phyloP scores from a whole-genome alignment of 1,284 basidiomycete genomes.

The Sanghuangporus weigelae region DNA sequence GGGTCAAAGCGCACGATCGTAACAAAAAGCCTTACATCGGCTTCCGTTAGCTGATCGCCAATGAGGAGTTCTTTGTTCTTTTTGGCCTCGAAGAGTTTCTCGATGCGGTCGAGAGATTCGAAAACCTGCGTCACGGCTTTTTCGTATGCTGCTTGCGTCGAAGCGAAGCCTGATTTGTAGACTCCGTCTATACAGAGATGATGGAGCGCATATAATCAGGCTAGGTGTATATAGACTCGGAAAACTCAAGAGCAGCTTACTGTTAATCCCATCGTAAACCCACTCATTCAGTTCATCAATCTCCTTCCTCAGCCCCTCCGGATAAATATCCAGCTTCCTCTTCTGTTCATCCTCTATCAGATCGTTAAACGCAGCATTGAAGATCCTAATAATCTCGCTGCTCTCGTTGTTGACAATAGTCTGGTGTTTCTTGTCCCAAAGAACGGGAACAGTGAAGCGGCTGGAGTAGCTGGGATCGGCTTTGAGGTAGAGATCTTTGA shows the following conservation, averaged over 20 bases:
- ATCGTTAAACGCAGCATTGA: conserved; percentile 83
- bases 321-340: conserved; percentile 67
- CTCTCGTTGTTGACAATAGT: conserved; percentile 97
- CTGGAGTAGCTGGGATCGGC: conserved; percentile 68
- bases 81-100: conserved; percentile 44
- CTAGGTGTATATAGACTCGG: not conserved
- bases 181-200: conserved; percentile 27
- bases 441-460: conserved; percentile 85
- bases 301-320: conserved; percentile 60
- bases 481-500: conserved; percentile 84
- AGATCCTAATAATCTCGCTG: conserved; percentile 89
- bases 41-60: conserved; percentile 52
- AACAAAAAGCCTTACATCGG: conserved; percentile 53
- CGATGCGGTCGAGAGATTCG: conserved; percentile 43
- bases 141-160: conserved; percentile 52
- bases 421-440: conserved; percentile 90
- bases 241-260: conserved; percentile 19
- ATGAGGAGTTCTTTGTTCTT: conserved; percentile 40
- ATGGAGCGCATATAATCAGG: not conserved
- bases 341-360: conserved; percentile 62
- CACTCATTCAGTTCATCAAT: conserved; percentile 75
- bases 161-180: conserved; percentile 59
- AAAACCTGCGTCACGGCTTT: conserved; percentile 38
- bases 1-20: conserved; percentile 51
- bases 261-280: conserved; percentile 47